Base-by-base conservation (phyloP, 2,329 filamentous ascomycete genomes). In the Lojkania enalia region DNA sequence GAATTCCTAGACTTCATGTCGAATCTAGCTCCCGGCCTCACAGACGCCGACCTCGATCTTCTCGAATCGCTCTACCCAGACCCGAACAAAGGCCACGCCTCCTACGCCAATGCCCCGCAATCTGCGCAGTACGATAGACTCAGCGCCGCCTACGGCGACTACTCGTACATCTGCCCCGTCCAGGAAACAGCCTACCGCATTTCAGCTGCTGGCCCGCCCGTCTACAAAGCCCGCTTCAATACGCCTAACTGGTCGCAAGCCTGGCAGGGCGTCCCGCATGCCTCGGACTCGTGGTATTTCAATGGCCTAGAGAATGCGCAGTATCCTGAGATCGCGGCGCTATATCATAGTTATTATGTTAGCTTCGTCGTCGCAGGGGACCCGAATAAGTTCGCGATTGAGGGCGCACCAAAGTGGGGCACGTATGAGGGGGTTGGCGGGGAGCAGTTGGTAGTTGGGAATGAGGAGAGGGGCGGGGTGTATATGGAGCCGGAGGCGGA, bases 121-220 rank as follows among this genome's bases (percentile, higher is more conserved):
- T 72, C 70, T 15, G 46, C 53, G 2, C 75, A 78, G 48, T 78
- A 72, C 42, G 59, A 74, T 27, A 71, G 76, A 3, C 39, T 78
- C 3, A 64, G 70, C 0, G 73, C 73, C 1, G 71, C 76, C 0
- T 67, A 67, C 15, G 66, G 61, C 20, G 64, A 69, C 43, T 69
- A 64, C 43, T 53, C 55, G 1, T 69, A 68, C 48, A 69, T 67
- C 35, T 68, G 66, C 44, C 64, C 65, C 0, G 64, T 67, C 0
- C 63, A 67, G 43, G 63, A 67, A 43, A 65, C 62, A 2, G 64
- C 66, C 1, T 48, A 50, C 5, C 50, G 51, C 0, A 45, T 67
- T 3, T 49, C 64, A 5, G 30, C 43, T 1, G 55, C 60, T 14
- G 52, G 49, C 14, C 57, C 31, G 9, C 7, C 30, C 30, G 63